Evolutionary conservation across 805 yeast species (phyloP).

Genomic region (Kluyveromyces aestuarii): DNA sequence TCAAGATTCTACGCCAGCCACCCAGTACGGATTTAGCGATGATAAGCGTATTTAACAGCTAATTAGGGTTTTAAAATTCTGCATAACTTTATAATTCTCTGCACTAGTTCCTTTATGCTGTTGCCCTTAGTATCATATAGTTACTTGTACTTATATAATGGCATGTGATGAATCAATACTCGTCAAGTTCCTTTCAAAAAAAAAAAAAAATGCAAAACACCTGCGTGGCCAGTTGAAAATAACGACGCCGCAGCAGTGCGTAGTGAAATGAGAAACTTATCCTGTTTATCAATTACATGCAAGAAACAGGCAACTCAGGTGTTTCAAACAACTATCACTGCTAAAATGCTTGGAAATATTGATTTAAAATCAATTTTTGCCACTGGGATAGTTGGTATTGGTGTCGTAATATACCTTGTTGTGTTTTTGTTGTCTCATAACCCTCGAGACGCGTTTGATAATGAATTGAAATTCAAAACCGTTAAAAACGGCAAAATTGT

Average conservation of each 20-base stretch:
- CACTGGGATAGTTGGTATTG: constrained; percentile 6
- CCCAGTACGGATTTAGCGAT: constrained; percentile 11
- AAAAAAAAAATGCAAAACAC: background rate
- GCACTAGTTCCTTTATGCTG: background rate
- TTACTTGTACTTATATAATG: too few relatives aligned
- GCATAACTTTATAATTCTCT: background rate
- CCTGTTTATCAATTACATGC: background rate
- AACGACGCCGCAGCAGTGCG: background rate
- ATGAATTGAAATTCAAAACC: constrained; percentile 49
- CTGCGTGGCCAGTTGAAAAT: background rate
- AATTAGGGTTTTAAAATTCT: too few relatives aligned
- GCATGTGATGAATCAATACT: background rate
- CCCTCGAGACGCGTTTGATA: constrained; percentile 46
- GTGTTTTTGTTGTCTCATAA: constrained; percentile 48
- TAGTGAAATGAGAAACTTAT: background rate
- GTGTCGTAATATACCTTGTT: constrained; percentile 29
- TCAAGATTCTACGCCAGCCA: constrained; percentile 21
- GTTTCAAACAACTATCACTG: background rate
- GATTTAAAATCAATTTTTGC: constrained; percentile 7
- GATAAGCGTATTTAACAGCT: background rate
- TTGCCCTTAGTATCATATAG: too few relatives aligned
- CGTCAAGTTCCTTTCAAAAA: background rate
- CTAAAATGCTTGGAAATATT: constrained; percentile 5
- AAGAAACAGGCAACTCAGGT: background rate
- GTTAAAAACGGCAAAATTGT: constrained; percentile 25